Conservation (phyloP, 2,329 filamentous ascomycete genomes). For the Pestalotiopsis sp. region DNA sequence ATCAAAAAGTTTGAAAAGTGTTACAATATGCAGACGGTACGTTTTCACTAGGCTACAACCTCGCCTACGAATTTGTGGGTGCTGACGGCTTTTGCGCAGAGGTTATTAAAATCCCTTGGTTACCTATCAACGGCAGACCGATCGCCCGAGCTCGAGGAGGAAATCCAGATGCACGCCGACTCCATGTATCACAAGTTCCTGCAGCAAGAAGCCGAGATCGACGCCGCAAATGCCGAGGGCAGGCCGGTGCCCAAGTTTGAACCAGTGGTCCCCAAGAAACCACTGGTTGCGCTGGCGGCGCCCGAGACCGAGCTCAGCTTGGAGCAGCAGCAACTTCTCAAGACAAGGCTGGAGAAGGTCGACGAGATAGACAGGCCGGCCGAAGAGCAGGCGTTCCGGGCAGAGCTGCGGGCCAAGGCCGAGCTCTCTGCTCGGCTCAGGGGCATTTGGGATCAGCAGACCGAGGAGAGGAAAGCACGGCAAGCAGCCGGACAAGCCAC, state of each 20-base stretch:
- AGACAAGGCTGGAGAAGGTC: slow-evolving; percentile 59
- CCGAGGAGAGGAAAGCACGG: slow-evolving; percentile 54
- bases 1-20: slow-evolving; percentile 81
- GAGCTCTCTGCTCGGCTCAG: slow-evolving; percentile 61
- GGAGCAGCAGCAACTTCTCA: slow-evolving; percentile 53
- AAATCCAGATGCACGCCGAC: slow-evolving; percentile 96
- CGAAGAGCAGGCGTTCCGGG: slow-evolving; percentile 66
- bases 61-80: too few relatives aligned
- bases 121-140: slow-evolving; percentile 74
- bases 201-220: slow-evolving; percentile 75
- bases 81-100: slow-evolving; percentile 43
- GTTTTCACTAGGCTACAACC: slow-evolving; percentile 23
- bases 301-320: slow-evolving; percentile 36
- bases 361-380: slow-evolving; percentile 59
- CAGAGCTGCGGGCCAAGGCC: slow-evolving; percentile 62
- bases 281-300: slow-evolving; percentile 19
- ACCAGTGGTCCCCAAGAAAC: slow-evolving; percentile 49
- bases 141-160: slow-evolving; percentile 72
- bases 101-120: slow-evolving; percentile 87
- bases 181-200: slow-evolving; percentile 86
- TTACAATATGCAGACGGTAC: slow-evolving; percentile 83
- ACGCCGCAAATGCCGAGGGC: slow-evolving; percentile 67
- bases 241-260: slow-evolving; percentile 61
- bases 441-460: slow-evolving; percentile 58
- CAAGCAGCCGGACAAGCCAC: slow-evolving; percentile 58